Base-by-base conservation (phyloP, 768 basidiomycete genomes). In the Strobilomyces dryophilus region DNA sequence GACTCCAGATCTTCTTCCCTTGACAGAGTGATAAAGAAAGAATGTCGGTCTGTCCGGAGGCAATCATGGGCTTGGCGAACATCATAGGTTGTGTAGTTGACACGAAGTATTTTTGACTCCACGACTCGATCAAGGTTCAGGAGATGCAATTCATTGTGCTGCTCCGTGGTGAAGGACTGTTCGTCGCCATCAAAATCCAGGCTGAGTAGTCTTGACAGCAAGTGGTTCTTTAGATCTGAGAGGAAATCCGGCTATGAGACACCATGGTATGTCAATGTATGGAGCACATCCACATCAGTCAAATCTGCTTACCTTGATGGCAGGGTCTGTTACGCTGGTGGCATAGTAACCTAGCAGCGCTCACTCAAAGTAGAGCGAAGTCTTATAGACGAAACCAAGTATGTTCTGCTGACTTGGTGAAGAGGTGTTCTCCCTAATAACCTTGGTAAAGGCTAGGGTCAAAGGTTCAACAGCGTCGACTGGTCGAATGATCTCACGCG, bases 21-120 rank as follows among this genome's bases (percentile, higher is more conserved):
- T 1, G 32, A 56, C 15, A 49, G 2, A 1, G 37, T 56, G 26
- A 56, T 53, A 3, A 56, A 29, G 15, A 49, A 40, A 2, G 47
- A 34, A 4, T 0, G 7, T 3, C 34, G 0, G 3, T 26, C n/a
- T 3, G 51, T 3, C 4, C n/a, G 8, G 2, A 49, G n/a, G 4
- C 17, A 45, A 24, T 54, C 32, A 7, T 45, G 8, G 1, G 2
- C 52, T 3, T 37, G 15, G 1, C 5, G 15, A 8, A 57, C 39
- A 12, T 57, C 27, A 2, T 57, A 54, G 7, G 5, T 43, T 0
- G 35, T 55, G n/a, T 57, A 57, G 35, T 57, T 58, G 29, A 56
- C 24, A 24, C 10, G 15, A 14, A 52, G 0, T 0, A 42, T 2
- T 41, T 55, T 56, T 0, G 34, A 58, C 21, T 55, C 50, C 15